phyloP scores from a whole-genome alignment of 2,329 filamentous ascomycete species.

The Pseudogymnoascus sp. region DNA sequence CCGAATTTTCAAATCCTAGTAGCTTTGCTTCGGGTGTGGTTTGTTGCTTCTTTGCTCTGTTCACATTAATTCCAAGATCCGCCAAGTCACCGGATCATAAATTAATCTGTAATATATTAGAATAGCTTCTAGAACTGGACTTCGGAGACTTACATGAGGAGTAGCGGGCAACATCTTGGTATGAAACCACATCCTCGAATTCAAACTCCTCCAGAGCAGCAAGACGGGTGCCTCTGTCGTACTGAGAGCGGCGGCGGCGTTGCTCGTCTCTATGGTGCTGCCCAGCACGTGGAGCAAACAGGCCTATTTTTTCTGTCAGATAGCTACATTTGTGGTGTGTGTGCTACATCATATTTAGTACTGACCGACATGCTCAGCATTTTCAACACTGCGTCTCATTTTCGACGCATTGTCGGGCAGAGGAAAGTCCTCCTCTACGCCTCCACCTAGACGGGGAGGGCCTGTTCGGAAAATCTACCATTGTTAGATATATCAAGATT shows the following conservation, averaged over 20 bases:
- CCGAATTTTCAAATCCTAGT: not conserved
- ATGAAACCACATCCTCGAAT: constrained; percentile 30
- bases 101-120: constrained; percentile 1
- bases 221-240: constrained; percentile 69
- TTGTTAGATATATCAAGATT: constrained; percentile 38
- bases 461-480: constrained; percentile 45
- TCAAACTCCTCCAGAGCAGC: constrained; percentile 55
- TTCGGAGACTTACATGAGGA: constrained; percentile 45
- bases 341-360: constrained; percentile 16
- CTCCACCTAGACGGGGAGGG: constrained; percentile 41
- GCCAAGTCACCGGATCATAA: not conserved
- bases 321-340: not conserved
- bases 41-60: not conserved
- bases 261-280: constrained; percentile 68
- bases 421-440: constrained; percentile 68
- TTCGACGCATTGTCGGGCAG: constrained; percentile 76
- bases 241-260: constrained; percentile 67
- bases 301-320: constrained; percentile 39
- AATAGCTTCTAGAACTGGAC: not conserved
- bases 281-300: constrained; percentile 72
- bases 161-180: constrained; percentile 37
- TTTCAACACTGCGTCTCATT: constrained; percentile 78
- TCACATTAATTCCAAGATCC: not conserved
- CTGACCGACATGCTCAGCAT: constrained; percentile 74
- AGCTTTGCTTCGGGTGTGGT: not conserved